Percentiles rank a stretch among this genome's conserved stretches.
Evolutionary conservation across 305 asterid species (phyloP).

Genomic region (Fraxinus baroniana): DNA sequence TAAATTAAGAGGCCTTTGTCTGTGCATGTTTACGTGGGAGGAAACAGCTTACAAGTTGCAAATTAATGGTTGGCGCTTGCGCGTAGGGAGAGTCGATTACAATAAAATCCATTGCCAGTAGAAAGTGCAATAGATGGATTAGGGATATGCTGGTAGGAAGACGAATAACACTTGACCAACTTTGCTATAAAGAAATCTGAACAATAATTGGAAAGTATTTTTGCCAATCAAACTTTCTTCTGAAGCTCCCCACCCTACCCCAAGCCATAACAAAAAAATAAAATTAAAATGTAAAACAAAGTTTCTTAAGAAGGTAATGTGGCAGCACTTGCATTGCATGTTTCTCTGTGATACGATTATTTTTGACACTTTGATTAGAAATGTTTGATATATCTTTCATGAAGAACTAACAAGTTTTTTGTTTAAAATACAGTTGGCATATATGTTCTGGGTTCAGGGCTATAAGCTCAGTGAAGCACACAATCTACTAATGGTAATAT

Average conservation of each 20-base stretch:
- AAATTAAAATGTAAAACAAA: neutral
- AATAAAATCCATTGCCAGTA: neutral
- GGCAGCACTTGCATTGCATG: neutral
- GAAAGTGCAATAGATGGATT: neutral
- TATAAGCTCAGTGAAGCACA: conserved; percentile 72
- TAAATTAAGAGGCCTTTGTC: neutral
- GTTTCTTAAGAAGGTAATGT: neutral
- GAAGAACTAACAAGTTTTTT: conserved; percentile 11
- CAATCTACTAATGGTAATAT: conserved; percentile 59
- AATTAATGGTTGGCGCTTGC: neutral
- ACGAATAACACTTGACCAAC: neutral
- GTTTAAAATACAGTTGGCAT: conserved; percentile 67
- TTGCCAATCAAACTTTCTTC: neutral
- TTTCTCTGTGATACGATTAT: neutral
- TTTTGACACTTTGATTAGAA: conserved; percentile 10
- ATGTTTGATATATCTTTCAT: neutral
- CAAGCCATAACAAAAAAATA: neutral
- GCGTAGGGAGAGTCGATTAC: neutral
- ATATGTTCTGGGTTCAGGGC: conserved; percentile 95
- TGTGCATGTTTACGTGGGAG: neutral
- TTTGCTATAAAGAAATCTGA: neutral
- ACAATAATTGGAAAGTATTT: neutral
- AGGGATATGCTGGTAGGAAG: neutral
- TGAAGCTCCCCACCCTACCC: neutral
- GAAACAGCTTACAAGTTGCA: neutral